Evolutionary conservation across 2,329 filamentous ascomycete species (phyloP).

Genomic region (Colletotrichum salicis): DNA sequence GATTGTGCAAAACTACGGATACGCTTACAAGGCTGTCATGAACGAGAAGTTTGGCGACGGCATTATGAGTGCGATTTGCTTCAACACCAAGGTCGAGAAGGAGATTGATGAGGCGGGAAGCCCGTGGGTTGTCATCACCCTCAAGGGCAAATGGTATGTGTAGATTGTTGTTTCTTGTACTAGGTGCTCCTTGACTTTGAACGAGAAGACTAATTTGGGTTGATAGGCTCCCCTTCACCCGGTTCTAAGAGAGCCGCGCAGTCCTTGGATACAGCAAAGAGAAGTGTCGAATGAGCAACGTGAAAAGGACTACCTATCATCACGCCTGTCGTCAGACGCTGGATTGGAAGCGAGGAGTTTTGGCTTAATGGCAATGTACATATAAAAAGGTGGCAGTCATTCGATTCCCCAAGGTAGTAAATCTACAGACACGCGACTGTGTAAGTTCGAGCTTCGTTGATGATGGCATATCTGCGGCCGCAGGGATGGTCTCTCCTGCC

Average conservation of each 20-base stretch:
- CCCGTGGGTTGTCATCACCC: constrained; percentile 85
- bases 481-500: neutral
- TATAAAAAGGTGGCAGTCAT: neutral
- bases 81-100: constrained; percentile 92
- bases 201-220: constrained; percentile 13
- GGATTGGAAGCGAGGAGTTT: neutral
- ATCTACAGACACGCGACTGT: neutral
- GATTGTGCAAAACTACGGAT: constrained; percentile 96
- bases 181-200: neutral
- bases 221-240: constrained; percentile 49
- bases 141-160: constrained; percentile 82
- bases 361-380: neutral
- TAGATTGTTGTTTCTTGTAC: constrained; percentile 63
- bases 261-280: neutral
- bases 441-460: neutral
- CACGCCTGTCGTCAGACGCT: neutral
- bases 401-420: neutral
- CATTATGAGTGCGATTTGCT: constrained; percentile 96
- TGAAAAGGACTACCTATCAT: neutral
- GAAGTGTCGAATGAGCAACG: neutral
- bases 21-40: constrained; percentile 92
- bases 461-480: neutral
- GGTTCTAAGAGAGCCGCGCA: constrained; percentile 42
- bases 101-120: constrained; percentile 86
- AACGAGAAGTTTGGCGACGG: constrained; percentile 96